Conservation (phyloP, 352 stramenopile genomes). For the Phytopythium ostracodes region DNA sequence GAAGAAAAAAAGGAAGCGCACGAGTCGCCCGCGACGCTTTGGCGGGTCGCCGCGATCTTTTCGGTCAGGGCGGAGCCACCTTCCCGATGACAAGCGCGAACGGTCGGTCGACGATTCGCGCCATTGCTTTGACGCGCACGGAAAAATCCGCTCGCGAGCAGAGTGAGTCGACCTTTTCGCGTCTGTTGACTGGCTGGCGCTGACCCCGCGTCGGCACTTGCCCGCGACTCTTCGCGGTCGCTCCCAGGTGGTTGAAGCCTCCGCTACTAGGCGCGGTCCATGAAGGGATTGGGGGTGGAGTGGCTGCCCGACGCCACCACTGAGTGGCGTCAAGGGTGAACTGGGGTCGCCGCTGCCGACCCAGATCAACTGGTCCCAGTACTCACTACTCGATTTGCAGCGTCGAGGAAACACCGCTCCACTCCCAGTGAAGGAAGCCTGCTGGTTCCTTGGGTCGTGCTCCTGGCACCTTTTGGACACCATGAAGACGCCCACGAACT, state of each 20-base stretch:
- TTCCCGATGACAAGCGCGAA: not conserved
- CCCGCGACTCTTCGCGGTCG: not conserved
- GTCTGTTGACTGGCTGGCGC: not conserved
- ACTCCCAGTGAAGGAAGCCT: not conserved
- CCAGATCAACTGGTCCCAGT: not conserved
- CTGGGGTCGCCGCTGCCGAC: not conserved
- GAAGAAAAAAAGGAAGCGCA: no score
- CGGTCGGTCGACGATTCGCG: not conserved
- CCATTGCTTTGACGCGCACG: not conserved
- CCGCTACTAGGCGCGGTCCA: not conserved
- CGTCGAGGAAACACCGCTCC: conserved; percentile 19
- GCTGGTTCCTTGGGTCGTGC: not conserved
- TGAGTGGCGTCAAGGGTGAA: not conserved
- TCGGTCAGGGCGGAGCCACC: not conserved
- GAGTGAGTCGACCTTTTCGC: not conserved
- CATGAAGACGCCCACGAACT: conserved; percentile 52
- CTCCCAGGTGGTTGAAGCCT: not conserved
- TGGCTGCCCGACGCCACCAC: not conserved
- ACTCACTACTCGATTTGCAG: conserved; percentile 40
- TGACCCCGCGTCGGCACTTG: not conserved
- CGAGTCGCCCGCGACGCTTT: not conserved
- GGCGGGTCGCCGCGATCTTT: conserved; percentile 2
- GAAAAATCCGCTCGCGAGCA: not conserved
- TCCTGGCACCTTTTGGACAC: conserved; percentile 7
- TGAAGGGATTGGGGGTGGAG: not conserved